Evolutionary conservation across 345 rosid species (phyloP).

Genomic region (Linum trigynum): DNA sequence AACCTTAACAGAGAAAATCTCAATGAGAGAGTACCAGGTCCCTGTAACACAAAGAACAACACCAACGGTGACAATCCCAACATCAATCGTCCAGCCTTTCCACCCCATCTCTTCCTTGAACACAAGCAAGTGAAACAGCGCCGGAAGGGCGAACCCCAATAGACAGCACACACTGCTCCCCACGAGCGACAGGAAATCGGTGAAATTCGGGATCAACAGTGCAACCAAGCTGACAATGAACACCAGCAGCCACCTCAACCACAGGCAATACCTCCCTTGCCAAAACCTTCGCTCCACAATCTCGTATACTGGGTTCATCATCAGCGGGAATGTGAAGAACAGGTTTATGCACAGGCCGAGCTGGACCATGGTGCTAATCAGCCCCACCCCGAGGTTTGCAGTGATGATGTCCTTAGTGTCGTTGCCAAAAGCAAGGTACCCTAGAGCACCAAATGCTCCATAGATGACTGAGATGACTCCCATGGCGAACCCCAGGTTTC

Average conservation of each 20-base stretch:
- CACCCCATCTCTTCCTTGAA: constrained; percentile 73
- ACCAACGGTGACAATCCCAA: constrained; percentile 45
- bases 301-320: constrained; percentile 93
- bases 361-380: constrained; percentile 53
- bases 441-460: constrained; percentile 54
- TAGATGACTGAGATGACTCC: constrained; percentile 49
- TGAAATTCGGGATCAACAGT: constrained; percentile 68
- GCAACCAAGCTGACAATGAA: constrained; percentile 53
- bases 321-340: constrained; percentile 82
- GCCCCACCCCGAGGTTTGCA: constrained; percentile 52
- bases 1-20: constrained; percentile 37
- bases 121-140: constrained; percentile 66
- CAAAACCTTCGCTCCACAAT: constrained; percentile 63
- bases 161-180: constrained; percentile 85
- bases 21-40: constrained; percentile 59
- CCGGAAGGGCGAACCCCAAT: constrained; percentile 71
- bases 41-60: constrained; percentile 55
- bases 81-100: constrained; percentile 46
- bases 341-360: constrained; percentile 76
- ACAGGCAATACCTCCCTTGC: constrained; percentile 53
- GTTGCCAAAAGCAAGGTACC: constrained; percentile 74
- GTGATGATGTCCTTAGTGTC: constrained; percentile 72
- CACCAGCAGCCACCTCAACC: constrained; percentile 75
- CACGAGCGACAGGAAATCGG: constrained; percentile 77
- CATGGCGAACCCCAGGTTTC: constrained; percentile 41